These are phyloP conservation scores for Cladorrhinum sp. DNA, from an alignment of 2,329 filamentous ascomycete species.

Conservation along the genomic window DNA sequence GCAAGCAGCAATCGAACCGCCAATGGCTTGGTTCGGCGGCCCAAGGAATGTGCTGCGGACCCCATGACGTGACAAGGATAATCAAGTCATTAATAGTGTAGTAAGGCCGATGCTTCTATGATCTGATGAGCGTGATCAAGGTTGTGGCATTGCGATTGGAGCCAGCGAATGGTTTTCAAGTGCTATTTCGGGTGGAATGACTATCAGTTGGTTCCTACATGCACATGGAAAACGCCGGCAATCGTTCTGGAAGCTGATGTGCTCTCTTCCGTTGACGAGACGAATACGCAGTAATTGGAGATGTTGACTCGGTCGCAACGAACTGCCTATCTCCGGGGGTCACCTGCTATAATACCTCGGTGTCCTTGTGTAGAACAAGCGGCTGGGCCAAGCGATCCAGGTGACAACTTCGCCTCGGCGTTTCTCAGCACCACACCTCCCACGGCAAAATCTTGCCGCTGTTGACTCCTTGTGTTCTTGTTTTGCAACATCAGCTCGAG, in stretches of 20 bases:
- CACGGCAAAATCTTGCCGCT: not conserved
- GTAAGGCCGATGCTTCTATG: not conserved
- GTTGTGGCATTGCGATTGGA: not conserved
- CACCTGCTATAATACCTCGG: not conserved
- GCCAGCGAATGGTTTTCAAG: not conserved
- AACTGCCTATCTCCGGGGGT: not conserved
- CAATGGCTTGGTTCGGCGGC: not conserved
- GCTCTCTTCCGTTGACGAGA: not conserved
- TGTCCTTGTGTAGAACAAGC: not conserved
- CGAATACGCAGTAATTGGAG: not conserved
- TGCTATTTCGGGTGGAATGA: not conserved
- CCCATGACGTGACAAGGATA: conserved; percentile 3
- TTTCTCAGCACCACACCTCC: not conserved
- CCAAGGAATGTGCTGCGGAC: not conserved
- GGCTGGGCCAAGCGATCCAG: not conserved
- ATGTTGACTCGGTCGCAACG: not conserved
- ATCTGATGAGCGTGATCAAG: not conserved
- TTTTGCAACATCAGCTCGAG: not conserved
- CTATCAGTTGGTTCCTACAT: not conserved
- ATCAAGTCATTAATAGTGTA: not conserved
- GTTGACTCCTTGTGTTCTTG: not conserved
- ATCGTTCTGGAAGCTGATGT: not conserved
- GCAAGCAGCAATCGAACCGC: not conserved
- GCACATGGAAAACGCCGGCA: not conserved
- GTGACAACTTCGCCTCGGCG: not conserved